Evolutionary conservation across 2,329 filamentous ascomycete species (phyloP), one percentile per base, ranked within the genome.

Genomic region (Colletotrichum lupini): DNA sequence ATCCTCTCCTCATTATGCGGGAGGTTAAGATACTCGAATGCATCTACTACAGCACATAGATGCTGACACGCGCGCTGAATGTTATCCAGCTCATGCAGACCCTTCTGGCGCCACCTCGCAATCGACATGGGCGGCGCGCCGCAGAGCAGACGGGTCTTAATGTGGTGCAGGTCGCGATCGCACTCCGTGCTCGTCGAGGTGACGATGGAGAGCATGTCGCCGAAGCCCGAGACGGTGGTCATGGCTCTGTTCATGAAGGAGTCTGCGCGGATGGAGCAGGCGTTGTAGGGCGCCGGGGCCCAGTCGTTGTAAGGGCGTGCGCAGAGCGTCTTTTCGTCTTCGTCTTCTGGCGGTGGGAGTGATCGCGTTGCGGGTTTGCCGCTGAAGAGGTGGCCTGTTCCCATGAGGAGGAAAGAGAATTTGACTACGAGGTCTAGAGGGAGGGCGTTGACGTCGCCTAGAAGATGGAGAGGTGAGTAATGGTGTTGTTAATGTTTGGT

Each of bases 131-230:
- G 68, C 56, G 62, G 62, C 30, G 60, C 5, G 24, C 55, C 68
- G 24, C 32, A 14, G 0, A 66, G 57, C 2, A 71, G 7, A 8
- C 68, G 61, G 16, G 68, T 60, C 32, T 71, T 71, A 55, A 61
- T 52, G 24, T 71, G 55, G 16, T 67, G 68, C 37, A 71, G 62
- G 46, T 71, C 68, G 32, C 63, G 55, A 42, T 71, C 68, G 26
- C 55, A 59, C 24, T 55, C 42, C 7, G 62, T 71, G 55, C 63
- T 67, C 16, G 63, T 55, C 5, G 62, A 32, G 24, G n/a, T 42
- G 42, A 71, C 46, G 12, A 59, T 61, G 24, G 42, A 28, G 6
- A 56, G 22, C 2, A 71, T 16, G 5, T 67, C 57, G 1, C 30
- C 63, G 53, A 71, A 42, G 42, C 68, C 68, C 1, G 53, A 32